phyloP scores from a whole-genome alignment of 2,329 filamentous ascomycete genomes.

The Botrytis sinoallii region DNA sequence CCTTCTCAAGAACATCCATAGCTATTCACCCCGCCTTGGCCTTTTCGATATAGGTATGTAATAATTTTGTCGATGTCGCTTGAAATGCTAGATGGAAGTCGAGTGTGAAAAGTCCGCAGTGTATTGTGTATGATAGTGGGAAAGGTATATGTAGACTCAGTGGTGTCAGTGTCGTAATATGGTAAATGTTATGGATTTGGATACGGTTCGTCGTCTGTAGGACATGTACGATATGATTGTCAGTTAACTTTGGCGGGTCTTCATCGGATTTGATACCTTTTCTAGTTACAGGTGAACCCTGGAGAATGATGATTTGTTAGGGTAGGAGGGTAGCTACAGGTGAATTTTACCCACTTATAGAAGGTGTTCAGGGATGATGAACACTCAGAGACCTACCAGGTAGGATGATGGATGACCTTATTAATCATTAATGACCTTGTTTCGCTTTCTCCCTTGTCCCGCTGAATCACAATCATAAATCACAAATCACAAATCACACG shows the following conservation, averaged over 20 bases:
- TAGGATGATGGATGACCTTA: background rate
- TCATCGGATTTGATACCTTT: background rate
- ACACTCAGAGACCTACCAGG: background rate
- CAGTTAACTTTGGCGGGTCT: background rate
- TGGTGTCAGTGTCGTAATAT: background rate
- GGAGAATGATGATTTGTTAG: background rate
- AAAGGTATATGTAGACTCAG: background rate
- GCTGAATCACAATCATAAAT: background rate
- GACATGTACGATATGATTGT: background rate
- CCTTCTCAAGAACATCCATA: conserved; percentile 37
- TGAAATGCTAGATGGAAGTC: background rate
- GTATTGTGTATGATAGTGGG: background rate
- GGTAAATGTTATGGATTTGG: background rate
- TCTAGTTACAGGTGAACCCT: background rate
- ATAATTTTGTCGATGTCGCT: background rate
- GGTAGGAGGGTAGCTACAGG: background rate
- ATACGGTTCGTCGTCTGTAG: background rate
- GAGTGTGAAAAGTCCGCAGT: too few relatives aligned
- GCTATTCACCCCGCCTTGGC: conserved; percentile 28
- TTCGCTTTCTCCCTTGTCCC: background rate
- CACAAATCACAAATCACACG: background rate
- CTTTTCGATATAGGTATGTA: background rate
- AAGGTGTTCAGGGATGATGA: background rate
- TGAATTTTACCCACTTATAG: background rate
- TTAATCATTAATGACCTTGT: background rate